A percentile compares a stretch with the other conserved stretches of the same genome.
Evolutionary conservation across 495 filamentous ascomycete genomes (phyloP).

Genomic region (Annulohypoxylon maeteangense): DNA sequence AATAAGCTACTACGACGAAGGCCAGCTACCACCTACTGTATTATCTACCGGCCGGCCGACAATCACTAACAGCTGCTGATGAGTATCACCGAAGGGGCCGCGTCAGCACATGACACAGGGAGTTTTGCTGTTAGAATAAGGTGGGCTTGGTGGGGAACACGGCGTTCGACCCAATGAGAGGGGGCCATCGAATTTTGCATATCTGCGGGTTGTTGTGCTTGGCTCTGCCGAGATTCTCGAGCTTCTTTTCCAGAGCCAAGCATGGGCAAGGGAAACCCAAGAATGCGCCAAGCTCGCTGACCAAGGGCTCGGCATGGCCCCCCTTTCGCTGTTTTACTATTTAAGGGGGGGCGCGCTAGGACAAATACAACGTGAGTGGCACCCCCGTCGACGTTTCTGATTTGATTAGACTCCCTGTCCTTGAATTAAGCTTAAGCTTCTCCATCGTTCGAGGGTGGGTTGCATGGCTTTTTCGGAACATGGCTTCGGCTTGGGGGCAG

Average conservation of each 20-base stretch:
- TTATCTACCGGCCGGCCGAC: slow-evolving; percentile 25
- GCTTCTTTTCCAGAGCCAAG: slow-evolving; percentile 32
- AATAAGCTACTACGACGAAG: slow-evolving; percentile 24
- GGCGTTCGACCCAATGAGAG: slow-evolving; percentile 15
- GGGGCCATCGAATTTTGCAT: slow-evolving; percentile 21
- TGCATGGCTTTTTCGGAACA: slow-evolving; percentile 42
- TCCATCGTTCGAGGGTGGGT: slow-evolving; percentile 39
- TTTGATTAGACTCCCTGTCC: slow-evolving; percentile 40
- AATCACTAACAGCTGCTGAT: slow-evolving; percentile 29
- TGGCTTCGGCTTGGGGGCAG: slow-evolving; percentile 30
- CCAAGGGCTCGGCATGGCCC: slow-evolving; percentile 34
- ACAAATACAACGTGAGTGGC: slow-evolving; percentile 32
- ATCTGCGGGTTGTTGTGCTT: slow-evolving; percentile 29
- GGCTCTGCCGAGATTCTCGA: slow-evolving; percentile 43
- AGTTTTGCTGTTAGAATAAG: slow-evolving; percentile 43
- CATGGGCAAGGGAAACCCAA: slow-evolving; percentile 21
- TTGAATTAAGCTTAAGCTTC: slow-evolving; percentile 48
- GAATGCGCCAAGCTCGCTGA: slow-evolving; percentile 33
- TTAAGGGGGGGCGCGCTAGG: slow-evolving; percentile 30
- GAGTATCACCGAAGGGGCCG: slow-evolving; percentile 45
- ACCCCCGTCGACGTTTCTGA: slow-evolving; percentile 35
- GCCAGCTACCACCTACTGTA: slow-evolving; percentile 30
- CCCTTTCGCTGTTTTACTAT: slow-evolving; percentile 32
- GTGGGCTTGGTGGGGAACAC: slow-evolving; percentile 39
- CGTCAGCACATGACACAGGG: slow-evolving; percentile 43